Evolutionary conservation across 306 rosid genomes (phyloP), one percentile per base, ranked within the genome.

Genomic region (Fragaria iinumae): DNA sequence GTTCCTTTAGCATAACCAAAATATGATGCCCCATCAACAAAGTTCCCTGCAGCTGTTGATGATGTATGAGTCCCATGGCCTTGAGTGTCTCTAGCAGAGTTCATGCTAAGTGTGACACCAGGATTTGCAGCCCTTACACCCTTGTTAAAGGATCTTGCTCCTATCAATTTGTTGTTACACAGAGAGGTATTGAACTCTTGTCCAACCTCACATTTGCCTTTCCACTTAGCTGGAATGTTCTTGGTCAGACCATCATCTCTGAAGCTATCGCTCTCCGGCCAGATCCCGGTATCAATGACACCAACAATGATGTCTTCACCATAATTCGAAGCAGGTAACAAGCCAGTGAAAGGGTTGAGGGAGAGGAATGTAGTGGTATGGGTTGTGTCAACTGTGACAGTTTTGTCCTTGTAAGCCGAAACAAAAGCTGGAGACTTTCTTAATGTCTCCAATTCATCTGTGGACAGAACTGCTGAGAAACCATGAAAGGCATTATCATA

Each of bases 31-130:
- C 59, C 76, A 5, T 25, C 20, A 6, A 77, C 87, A 1, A 39
- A 62, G n/a, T 74, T 64, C 1, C 87, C 87, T 0, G 78, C 83
- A 12, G 73, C 83, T 6, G 72, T 69, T 23, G 82, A 73, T 0
- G 84, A 49, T 43, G 85, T 84, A 67, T 69, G 67, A 1, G 87
- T 84, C 25, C 87, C 87, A 32, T 69, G 80, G 14, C 85, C 87
- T 10, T 0, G 9, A 16, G 48, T 23, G 79, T 84, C 80, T 45
- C 87, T 73, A 47, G 87, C 56, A 6, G 78, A 84, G 41, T 80
- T 69, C 82, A 77, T 80, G 48, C 52, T 44, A 0, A 68, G 20
- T 12, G 32, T 72, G 36, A 64, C 6, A 6, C 77, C 55, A 0
- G 74, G 84, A 6, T 67, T 67, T 17, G 79, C 83, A 29, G 84